Evolutionary conservation across 2,329 filamentous ascomycete genomes (phyloP).

Genomic region (Paecilomyces niveus): DNA sequence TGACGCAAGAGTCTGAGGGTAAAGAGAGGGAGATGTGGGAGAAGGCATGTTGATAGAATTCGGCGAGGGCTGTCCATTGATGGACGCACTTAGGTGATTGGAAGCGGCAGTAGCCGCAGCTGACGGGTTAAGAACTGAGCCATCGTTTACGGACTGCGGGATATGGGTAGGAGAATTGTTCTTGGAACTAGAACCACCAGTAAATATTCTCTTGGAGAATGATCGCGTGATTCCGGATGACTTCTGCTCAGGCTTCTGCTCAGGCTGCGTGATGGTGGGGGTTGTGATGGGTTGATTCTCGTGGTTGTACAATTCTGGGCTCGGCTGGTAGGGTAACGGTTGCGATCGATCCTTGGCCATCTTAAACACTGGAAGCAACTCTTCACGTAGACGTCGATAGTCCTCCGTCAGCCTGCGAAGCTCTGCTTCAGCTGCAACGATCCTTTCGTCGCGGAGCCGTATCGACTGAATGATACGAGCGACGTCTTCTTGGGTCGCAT

Average conservation of each 20-base stretch:
- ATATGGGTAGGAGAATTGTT: conserved; percentile 67
- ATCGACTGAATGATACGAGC: conserved; percentile 85
- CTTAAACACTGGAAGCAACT: conserved; percentile 82
- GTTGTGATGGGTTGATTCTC: conserved; percentile 10
- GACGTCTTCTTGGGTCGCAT: conserved; percentile 88
- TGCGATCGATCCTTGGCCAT: conserved; percentile 88
- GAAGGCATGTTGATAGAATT: conserved; percentile 42
- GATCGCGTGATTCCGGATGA: conserved; percentile 59
- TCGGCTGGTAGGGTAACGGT: conserved; percentile 60
- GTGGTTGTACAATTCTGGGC: conserved; percentile 23
- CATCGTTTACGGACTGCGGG: conserved; percentile 59
- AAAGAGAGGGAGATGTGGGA: conserved; percentile 37
- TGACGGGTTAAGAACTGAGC: conserved; percentile 58
- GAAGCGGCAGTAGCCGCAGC: conserved; percentile 63
- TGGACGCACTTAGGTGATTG: conserved; percentile 58
- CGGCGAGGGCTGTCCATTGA: conserved; percentile 55
- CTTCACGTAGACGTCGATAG: conserved; percentile 80
- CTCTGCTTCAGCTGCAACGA: conserved; percentile 75
- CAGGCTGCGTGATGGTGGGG: conserved; percentile 15
- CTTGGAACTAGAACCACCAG: conserved; percentile 66
- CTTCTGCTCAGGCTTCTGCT: conserved; percentile 25
- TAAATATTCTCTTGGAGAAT: conserved; percentile 65
- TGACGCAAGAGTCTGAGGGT: conserved; percentile 36
- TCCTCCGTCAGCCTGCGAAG: conserved; percentile 79
- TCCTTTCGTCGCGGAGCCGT: conserved; percentile 81